These are phyloP conservation scores for Cyberlindnera maritima DNA, from an alignment of 805 yeast species.

Conservation along the genomic window DNA sequence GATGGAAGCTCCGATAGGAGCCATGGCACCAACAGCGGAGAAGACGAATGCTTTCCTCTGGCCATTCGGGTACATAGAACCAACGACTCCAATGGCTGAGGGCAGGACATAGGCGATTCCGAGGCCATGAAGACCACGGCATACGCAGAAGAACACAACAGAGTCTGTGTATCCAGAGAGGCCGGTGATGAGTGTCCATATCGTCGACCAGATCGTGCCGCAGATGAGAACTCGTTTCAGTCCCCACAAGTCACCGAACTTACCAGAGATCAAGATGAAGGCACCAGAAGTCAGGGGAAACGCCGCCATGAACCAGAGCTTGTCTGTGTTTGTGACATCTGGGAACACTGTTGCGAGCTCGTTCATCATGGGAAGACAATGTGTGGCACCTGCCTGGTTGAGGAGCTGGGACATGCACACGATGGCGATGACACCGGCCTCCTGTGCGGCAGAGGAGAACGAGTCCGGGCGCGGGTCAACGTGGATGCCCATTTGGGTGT, in stretches of 20 bases:
- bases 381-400: conserved; percentile 40
- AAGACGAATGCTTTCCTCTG: conserved; percentile 50
- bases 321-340: conserved; percentile 29
- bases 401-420: conserved; percentile 37
- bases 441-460: conserved; percentile 21
- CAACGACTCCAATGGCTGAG: conserved; percentile 55
- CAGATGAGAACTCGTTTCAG: conserved; percentile 48
- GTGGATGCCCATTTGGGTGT: neutral
- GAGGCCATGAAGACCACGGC: conserved; percentile 61
- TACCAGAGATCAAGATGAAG: conserved; percentile 64
- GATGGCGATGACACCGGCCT: conserved; percentile 27
- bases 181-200: conserved; percentile 64
- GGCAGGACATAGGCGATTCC: conserved; percentile 60
- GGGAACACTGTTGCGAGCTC: conserved; percentile 32
- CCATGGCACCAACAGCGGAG: conserved; percentile 54
- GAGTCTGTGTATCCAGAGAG: conserved; percentile 49
- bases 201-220: conserved; percentile 53
- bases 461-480: conserved; percentile 17
- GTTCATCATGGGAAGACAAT: conserved; percentile 36
- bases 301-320: conserved; percentile 68
- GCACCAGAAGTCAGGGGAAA: conserved; percentile 73
- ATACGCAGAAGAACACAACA: conserved; percentile 46
- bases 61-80: conserved; percentile 45
- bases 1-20: conserved; percentile 57
- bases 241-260: conserved; percentile 72